phyloP scores from a whole-genome alignment of 192 early-diverging fungal genomes.

The Gaertneriomyces semiglobifer region DNA sequence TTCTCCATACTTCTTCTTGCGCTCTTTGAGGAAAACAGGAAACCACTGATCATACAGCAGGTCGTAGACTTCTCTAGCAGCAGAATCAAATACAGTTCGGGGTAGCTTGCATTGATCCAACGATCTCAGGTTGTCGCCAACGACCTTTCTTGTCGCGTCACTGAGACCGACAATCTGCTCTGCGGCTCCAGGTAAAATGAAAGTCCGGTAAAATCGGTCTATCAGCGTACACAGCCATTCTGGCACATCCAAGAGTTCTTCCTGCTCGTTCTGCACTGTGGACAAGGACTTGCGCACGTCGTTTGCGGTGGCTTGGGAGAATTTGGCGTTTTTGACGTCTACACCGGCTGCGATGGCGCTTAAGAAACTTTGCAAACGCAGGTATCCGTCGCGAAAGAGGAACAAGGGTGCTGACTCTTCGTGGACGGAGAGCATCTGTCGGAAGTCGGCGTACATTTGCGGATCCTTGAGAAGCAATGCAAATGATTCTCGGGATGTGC shows the following conservation, averaged over 20 bases:
- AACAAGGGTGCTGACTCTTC: slow-evolving; percentile 4
- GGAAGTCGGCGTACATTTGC: slow-evolving; percentile 6
- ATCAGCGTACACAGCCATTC: slow-evolving; percentile 23
- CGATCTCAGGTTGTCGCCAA: slow-evolving; percentile 1
- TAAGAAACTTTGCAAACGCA: slow-evolving; percentile 1
- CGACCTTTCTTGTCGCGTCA: neutral
- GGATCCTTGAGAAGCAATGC: slow-evolving; percentile 4
- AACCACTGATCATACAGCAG: slow-evolving; percentile 5
- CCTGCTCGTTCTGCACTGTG: neutral
- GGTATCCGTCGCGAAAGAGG: slow-evolving; percentile 19
- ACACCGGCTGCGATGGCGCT: slow-evolving; percentile 5
- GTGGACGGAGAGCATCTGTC: neutral
- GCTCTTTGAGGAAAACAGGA: slow-evolving; percentile 5
- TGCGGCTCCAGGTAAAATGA: slow-evolving; percentile 14
- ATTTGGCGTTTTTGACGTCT: slow-evolving; percentile 3
- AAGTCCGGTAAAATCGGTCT: slow-evolving; percentile 18
- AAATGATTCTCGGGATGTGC: slow-evolving; percentile 10
- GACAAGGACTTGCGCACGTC: neutral
- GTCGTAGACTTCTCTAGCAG: slow-evolving; percentile 11
- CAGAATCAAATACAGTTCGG: neutral
- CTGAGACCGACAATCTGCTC: slow-evolving; percentile 10
- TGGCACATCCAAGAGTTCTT: slow-evolving; percentile 12
- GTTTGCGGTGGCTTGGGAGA: neutral
- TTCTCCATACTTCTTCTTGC: no score
- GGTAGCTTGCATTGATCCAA: slow-evolving; percentile 2